Conservation (phyloP, 345 rosid species). For the Theobroma cacao region DNA sequence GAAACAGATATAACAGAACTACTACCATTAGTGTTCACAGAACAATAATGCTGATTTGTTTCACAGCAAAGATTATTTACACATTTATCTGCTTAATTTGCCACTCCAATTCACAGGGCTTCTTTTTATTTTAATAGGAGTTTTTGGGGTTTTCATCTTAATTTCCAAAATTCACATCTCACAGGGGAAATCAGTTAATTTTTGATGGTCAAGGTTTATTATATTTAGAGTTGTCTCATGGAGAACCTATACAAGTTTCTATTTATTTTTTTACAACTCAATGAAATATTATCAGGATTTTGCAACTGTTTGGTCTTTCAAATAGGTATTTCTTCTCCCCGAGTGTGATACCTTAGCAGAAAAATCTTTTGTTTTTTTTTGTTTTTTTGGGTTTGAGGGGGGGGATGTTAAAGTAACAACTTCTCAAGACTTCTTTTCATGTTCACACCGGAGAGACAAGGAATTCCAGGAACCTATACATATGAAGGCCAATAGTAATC, state of each 20-base stretch:
- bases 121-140: not conserved
- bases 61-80: not conserved
- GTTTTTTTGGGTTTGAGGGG: no score
- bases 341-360: not conserved
- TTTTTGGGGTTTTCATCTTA: not conserved
- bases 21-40: not conserved
- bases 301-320: no score
- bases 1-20: not conserved
- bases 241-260: not conserved
- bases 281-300: no score
- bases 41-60: no score
- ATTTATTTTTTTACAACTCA: no score
- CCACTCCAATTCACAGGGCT: not conserved
- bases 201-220: not conserved
- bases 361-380: no score
- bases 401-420: not conserved
- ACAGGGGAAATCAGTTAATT: not conserved
- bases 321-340: not conserved
- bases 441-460: not conserved
- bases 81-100: not conserved
- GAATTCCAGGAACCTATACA: not conserved
- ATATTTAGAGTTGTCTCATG: not conserved
- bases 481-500: not conserved
- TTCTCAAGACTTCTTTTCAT: no score
- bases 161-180: not conserved